These are phyloP conservation scores for Arctostaphylos glauca DNA, from an alignment of 148 eudicot genomes.

Conservation along the genomic window DNA sequence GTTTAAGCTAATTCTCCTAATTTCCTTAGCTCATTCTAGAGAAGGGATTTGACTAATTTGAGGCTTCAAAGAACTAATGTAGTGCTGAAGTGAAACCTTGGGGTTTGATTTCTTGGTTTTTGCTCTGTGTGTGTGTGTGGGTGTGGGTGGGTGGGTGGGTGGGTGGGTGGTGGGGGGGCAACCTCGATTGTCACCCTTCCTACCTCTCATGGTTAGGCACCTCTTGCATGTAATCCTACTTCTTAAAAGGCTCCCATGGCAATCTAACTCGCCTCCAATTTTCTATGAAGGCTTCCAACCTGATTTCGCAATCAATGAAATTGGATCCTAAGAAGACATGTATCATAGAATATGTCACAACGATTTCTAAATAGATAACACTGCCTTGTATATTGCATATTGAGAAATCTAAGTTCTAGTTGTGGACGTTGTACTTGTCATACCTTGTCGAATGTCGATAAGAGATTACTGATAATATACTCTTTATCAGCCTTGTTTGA, in stretches of 20 bases:
- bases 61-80: background rate
- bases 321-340: background rate
- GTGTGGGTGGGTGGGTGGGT: too few relatives aligned
- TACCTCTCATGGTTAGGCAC: background rate
- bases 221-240: background rate
- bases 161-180: too few relatives aligned
- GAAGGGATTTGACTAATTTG: background rate
- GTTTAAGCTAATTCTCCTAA: background rate
- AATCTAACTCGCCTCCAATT: background rate
- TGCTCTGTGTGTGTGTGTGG: too few relatives aligned
- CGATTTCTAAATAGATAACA: too few relatives aligned
- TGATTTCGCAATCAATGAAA: background rate
- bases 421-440: background rate
- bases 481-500: background rate
- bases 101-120: background rate
- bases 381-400: too few relatives aligned
- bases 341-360: background rate
- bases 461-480: background rate
- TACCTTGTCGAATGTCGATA: background rate
- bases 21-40: background rate
- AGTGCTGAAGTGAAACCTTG: background rate
- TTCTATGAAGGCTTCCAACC: background rate
- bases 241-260: background rate
- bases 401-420: background rate
- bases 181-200: background rate